Base-by-base conservation (phyloP, 106 monocot species). In the Phalaenopsis aphrodite region DNA sequence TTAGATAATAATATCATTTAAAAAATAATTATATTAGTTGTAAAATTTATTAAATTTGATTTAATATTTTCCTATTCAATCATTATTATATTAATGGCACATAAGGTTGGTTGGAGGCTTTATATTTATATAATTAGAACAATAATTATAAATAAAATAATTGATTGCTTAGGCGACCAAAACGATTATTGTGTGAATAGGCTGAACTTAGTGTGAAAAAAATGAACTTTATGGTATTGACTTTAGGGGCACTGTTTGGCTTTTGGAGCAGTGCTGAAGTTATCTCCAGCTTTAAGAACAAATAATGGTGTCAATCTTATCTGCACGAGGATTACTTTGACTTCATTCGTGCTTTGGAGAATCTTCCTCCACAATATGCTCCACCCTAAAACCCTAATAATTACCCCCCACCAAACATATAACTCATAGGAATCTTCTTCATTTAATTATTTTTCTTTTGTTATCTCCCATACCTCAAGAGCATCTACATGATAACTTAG, bases 251-350 rank as follows among this genome's bases (percentile, higher is more conserved):
- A 39, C 69, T 69, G 69, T 69, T 69, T 69, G 69, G 69, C 69
- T 69, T 69, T 69, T 69, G 69, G 69, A 69, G 69, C 30, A 69
- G 64, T 65, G 69, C 69, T 11, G 39, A 30, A 39, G 64, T 19
- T 39, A 69, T 61, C 11, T 69, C 10, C 69, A 37, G 39, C 69
- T 69, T 69, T 69, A 69, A 37, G 69, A 39, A 69, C 30, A 69
- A 69, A 69, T 69, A 38, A 69, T 69, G 69, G 69, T 39, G 69
- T 69, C 69, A 69, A 69, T 11, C 69, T 69, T 69, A 69, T 69
- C 69, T 15, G 69, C 38, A 69, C 30, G 38, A 38, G 37, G 38
- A 69, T 37, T 69, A 9, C 38, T 69, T 69, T 69, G 69, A 69
- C 69, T 14, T 65, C 24, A 6, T 21, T 65, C 11, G 64, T 65